Conservation (phyloP, 176 grass and related monocot species). For the Pharus latifolius region DNA sequence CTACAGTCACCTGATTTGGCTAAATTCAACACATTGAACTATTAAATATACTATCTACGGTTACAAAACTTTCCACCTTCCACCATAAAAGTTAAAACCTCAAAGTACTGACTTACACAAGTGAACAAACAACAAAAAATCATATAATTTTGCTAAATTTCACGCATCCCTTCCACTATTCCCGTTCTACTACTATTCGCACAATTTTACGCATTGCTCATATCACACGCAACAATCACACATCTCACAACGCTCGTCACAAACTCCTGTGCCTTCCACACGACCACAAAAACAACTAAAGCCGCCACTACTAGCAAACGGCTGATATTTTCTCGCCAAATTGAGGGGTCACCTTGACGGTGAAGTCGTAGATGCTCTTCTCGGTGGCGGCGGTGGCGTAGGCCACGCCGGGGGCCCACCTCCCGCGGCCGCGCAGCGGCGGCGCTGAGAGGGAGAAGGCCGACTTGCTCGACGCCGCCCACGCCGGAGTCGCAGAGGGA, state of each 20-base stretch:
- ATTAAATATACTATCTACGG: not conserved
- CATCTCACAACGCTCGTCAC: not conserved
- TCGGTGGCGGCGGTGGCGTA: slow-evolving; percentile 75
- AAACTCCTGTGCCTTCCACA: too few relatives aligned
- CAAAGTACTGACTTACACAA: too few relatives aligned
- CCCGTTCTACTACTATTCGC: too few relatives aligned
- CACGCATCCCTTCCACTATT: not conserved
- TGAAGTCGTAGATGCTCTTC: slow-evolving; percentile 81
- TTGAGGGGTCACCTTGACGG: slow-evolving; percentile 42
- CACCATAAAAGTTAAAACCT: too few relatives aligned
- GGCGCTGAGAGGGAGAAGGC: not conserved
- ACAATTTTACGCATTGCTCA: not conserved
- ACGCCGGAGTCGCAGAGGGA: not conserved
- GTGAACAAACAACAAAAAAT: not conserved
- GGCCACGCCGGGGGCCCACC: slow-evolving; percentile 41
- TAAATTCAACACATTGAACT: not conserved
- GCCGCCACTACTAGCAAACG: too few relatives aligned
- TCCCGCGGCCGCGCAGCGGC: slow-evolving; percentile 6
- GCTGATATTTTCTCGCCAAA: too few relatives aligned
- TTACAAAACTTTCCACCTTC: not conserved
- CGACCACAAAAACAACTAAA: too few relatives aligned
- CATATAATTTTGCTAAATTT: not conserved
- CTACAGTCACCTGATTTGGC: not conserved
- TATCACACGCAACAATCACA: not conserved
- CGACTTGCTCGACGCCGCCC: not conserved